Evolutionary conservation across 1,284 basidiomycete genomes (phyloP), one percentile per base, ranked within the genome.

Genomic region (Boletus hoseneyae): DNA sequence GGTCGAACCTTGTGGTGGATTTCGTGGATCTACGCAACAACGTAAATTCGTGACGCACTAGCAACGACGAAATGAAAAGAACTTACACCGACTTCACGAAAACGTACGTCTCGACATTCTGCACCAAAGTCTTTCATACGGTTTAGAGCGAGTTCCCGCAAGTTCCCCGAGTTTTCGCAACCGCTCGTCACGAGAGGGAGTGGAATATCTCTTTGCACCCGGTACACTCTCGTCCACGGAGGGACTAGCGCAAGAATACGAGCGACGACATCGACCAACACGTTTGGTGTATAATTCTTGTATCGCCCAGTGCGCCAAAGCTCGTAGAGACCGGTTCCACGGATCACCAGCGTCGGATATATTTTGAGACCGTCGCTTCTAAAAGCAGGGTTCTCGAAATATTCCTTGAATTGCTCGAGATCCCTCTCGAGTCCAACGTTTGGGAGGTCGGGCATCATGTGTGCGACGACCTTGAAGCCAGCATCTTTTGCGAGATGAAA

Each of bases 81-180:
- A 79, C 87, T 65, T 71, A 97, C 89, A 38, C 97, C 97, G 40
- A 99, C 97, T 80, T 99, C 97, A 45, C 97, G 89, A 73, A 91
- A 97, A 41, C 97, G 85, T 27, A 99, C 96, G 68, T 99, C 97
- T 47, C 97, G 83, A 70, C 97, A 99, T 60, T 95, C 93, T 35
- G 93, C 91, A 34, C 97, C 97, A 71, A 99, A 98, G 69, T 99
- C 97, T 71, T 96, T 96, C 94, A 99, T 97, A 19, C 97, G 83
- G 58, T 95, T 95, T 36, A 99, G 76, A 25, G 97, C 96, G 41
- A 99, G 76, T 68, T 99, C 96, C 47, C 97, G 87, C 56, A 99
- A 73, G 69, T 99, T 99, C 3, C 97, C 97, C 50, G 88, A 89
- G 67, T 99, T 98, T 71, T 99, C 97, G 61, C 97, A 98, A 18